Conservation (phyloP, 2,329 filamentous ascomycete species). For the Plenodomus tracheiphilus region DNA sequence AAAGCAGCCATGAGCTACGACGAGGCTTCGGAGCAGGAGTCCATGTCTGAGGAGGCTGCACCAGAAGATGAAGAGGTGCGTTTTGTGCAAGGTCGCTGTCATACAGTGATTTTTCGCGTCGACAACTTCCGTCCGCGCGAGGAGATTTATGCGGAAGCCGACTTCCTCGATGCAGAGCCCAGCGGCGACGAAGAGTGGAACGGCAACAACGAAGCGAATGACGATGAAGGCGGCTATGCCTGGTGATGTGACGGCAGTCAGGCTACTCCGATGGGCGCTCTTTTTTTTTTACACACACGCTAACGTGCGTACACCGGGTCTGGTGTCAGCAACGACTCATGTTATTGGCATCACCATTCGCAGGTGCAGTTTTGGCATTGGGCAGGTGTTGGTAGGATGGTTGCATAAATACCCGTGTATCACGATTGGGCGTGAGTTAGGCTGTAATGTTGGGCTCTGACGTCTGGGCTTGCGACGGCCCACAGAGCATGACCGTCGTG, state of each 20-base stretch:
- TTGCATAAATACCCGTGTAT: slow-evolving; percentile 16
- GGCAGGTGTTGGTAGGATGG: slow-evolving; percentile 17
- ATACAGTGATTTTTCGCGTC: slow-evolving; percentile 70
- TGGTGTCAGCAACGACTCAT: neutral
- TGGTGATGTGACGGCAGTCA: slow-evolving; percentile 18
- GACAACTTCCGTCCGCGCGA: slow-evolving; percentile 77
- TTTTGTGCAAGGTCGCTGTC: slow-evolving; percentile 69
- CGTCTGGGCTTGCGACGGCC: neutral
- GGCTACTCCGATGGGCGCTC: neutral
- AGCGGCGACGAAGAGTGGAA: slow-evolving; percentile 63
- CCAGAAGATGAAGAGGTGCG: slow-evolving; percentile 19
- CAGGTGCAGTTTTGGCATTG: slow-evolving; percentile 12
- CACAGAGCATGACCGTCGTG: slow-evolving; percentile 1
- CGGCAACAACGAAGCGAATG: slow-evolving; percentile 59
- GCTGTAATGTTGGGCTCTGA: slow-evolving; percentile 24
- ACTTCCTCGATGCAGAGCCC: slow-evolving; percentile 68
- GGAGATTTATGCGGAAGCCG: slow-evolving; percentile 68
- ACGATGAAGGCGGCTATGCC: slow-evolving; percentile 43
- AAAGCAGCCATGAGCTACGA: slow-evolving; percentile 31
- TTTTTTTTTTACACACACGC: slow-evolving; percentile 1
- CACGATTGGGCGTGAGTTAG: slow-evolving; percentile 19
- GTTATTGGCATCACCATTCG: neutral
- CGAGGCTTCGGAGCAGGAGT: slow-evolving; percentile 34
- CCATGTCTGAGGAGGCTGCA: slow-evolving; percentile 17
- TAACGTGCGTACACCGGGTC: neutral